Conservation (phyloP, 768 basidiomycete species). For the Lyophyllum atratum region DNA sequence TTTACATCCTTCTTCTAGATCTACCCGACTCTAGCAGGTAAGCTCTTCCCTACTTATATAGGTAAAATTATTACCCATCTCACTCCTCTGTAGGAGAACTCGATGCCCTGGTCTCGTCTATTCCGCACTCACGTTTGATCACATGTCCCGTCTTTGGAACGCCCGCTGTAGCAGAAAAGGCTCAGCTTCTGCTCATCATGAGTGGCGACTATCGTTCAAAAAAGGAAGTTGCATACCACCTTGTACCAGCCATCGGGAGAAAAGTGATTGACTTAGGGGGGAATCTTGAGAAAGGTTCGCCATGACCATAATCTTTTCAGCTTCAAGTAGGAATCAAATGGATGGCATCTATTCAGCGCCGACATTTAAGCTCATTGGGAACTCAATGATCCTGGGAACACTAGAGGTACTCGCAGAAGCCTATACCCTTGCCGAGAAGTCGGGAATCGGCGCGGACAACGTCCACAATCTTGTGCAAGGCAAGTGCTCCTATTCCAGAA, state of each 20-base stretch:
- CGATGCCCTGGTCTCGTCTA: constrained; percentile 61
- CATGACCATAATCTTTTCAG: background rate
- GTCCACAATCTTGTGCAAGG: constrained; percentile 63
- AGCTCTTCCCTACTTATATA: background rate
- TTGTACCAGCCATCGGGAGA: constrained; percentile 77
- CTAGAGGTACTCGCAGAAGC: constrained; percentile 81
- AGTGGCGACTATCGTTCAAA: constrained; percentile 82
- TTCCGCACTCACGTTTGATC: constrained; percentile 64
- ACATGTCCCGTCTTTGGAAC: constrained; percentile 79
- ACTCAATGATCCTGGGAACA: constrained; percentile 73
- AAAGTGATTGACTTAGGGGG: constrained; percentile 83
- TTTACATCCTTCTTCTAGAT: constrained; percentile 38
- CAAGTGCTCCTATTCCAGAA: constrained; percentile 18
- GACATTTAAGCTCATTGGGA: constrained; percentile 78
- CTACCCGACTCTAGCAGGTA: constrained; percentile 55
- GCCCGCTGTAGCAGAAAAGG: constrained; percentile 64
- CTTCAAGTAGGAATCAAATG: background rate
- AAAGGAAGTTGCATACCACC: constrained; percentile 74
- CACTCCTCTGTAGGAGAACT: constrained; percentile 55
- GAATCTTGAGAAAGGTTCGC: constrained; percentile 78
- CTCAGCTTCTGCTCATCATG: constrained; percentile 72
- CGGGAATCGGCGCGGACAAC: constrained; percentile 70
- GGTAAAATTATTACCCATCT: background rate
- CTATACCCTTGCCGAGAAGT: constrained; percentile 84
- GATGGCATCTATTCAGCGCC: constrained; percentile 43